Percentiles rank a stretch among this genome's conserved stretches.
Evolutionary conservation across 106 monocot species (phyloP).

Genomic region (Dendrobium chrysotoxum): DNA sequence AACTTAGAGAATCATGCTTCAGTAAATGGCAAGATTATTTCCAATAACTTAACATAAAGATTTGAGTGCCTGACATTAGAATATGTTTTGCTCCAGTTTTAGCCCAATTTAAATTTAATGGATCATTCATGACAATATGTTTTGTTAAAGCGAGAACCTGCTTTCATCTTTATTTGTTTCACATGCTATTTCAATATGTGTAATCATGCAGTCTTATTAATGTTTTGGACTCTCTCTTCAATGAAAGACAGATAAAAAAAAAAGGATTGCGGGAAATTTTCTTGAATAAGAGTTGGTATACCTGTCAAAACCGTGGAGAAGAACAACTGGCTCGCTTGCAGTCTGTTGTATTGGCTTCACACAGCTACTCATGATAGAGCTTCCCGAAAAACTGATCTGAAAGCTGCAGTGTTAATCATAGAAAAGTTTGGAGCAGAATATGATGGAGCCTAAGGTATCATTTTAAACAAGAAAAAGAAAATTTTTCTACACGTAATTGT

Average conservation of each 20-base stretch:
- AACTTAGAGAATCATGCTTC: not conserved
- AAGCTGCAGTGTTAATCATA: constrained; percentile 2
- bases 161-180: not conserved
- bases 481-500: not conserved
- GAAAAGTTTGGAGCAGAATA: not conserved
- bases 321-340: constrained; percentile 52
- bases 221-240: not conserved
- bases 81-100: not conserved
- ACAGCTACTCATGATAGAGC: constrained; percentile 70
- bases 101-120: not conserved
- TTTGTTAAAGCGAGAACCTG: not conserved
- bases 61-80: not conserved
- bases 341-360: constrained; percentile 49
- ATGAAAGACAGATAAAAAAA: not conserved
- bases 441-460: not conserved
- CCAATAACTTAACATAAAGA: not conserved
- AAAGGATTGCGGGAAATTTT: not conserved
- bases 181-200: not conserved
- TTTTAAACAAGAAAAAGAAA: not conserved
- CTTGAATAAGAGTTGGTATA: not conserved
- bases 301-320: constrained; percentile 97
- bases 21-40: not conserved
- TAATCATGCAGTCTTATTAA: not conserved
- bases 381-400: constrained; percentile 49
- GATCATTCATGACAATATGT: not conserved